These are phyloP conservation scores for Somion occarium DNA, from an alignment of 1,284 basidiomycete genomes.

Conservation along the genomic window DNA sequence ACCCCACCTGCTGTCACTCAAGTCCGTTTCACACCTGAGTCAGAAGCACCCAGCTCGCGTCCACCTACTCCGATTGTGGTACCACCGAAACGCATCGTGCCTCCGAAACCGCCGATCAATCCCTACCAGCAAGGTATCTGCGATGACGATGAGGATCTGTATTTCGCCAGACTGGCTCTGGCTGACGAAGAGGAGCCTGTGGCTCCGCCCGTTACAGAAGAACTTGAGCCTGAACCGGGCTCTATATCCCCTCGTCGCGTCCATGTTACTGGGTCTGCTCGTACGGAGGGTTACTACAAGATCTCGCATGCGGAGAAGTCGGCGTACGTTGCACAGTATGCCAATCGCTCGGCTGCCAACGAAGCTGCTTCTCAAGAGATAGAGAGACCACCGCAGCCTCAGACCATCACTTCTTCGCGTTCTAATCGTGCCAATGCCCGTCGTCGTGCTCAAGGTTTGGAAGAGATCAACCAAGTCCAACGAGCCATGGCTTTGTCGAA, in stretches of 20 bases:
- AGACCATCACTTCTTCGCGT: constrained; percentile 75
- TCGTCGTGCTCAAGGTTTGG: constrained; percentile 88
- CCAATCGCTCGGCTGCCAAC: constrained; percentile 40
- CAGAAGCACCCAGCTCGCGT: constrained; percentile 29
- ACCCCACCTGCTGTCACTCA: constrained; percentile 46
- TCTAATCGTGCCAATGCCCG: constrained; percentile 95
- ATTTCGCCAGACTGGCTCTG: constrained; percentile 72
- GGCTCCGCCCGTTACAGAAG: constrained; percentile 15
- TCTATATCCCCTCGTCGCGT: constrained; percentile 43
- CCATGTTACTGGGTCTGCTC: constrained; percentile 78
- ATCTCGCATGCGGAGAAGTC: constrained; percentile 92
- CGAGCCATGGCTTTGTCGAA: constrained; percentile 70
- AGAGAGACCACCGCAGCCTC: constrained; percentile 42
- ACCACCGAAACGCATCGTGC: neutral
- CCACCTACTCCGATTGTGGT: constrained; percentile 35
- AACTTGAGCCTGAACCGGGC: neutral
- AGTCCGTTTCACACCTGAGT: constrained; percentile 41
- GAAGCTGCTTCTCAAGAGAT: constrained; percentile 26
- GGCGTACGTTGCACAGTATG: constrained; percentile 80
- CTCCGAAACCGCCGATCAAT: constrained; percentile 55
- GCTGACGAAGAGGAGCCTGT: constrained; percentile 28
- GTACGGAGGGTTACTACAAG: constrained; percentile 94
- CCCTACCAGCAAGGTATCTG: constrained; percentile 58
- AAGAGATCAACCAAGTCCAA: constrained; percentile 87
- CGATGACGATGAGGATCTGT: constrained; percentile 90